These are phyloP conservation scores for Taphrina flavorubra DNA, from an alignment of 1,139 yeast genomes.

Conservation along the genomic window DNA sequence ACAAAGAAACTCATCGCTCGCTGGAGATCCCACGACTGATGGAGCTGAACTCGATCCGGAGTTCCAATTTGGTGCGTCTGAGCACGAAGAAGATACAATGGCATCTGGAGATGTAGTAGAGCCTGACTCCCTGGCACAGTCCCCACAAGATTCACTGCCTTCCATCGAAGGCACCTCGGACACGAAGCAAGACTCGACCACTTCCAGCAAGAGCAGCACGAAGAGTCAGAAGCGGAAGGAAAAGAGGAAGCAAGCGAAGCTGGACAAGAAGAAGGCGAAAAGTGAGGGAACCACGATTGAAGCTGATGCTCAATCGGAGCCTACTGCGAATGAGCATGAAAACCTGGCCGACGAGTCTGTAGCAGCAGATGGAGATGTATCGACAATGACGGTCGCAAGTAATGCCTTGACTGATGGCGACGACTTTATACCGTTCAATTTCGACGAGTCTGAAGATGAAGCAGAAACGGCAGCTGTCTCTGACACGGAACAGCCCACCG, in stretches of 20 bases:
- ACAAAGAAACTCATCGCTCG: neutral
- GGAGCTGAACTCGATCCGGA: slow-evolving; percentile 16
- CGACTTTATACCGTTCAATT: slow-evolving; percentile 68
- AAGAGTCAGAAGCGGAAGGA: slow-evolving; percentile 13
- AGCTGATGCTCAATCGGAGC: neutral
- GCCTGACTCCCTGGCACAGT: neutral
- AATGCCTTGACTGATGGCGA: slow-evolving; percentile 46
- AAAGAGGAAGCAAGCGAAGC: slow-evolving; percentile 10
- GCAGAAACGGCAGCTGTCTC: slow-evolving; percentile 46
- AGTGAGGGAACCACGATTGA: slow-evolving; percentile 54
- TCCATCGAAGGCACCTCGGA: slow-evolving; percentile 1
- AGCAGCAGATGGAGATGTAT: neutral
- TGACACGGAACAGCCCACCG: slow-evolving; percentile 51
- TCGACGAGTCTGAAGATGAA: slow-evolving; percentile 52
- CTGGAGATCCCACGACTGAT: neutral
- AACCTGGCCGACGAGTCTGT: neutral
- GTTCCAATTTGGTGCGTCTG: slow-evolving; percentile 16
- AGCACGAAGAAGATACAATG: neutral
- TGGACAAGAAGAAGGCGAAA: slow-evolving; percentile 8
- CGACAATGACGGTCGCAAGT: neutral
- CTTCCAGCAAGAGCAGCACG: slow-evolving; percentile 5
- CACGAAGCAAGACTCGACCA: neutral
- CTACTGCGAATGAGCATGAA: neutral
- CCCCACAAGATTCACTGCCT: neutral
- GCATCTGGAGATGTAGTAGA: neutral